Evolutionary conservation across 352 stramenopile genomes (phyloP), one percentile per base, ranked within the genome.

Genomic region (Phytophthora idaei): DNA sequence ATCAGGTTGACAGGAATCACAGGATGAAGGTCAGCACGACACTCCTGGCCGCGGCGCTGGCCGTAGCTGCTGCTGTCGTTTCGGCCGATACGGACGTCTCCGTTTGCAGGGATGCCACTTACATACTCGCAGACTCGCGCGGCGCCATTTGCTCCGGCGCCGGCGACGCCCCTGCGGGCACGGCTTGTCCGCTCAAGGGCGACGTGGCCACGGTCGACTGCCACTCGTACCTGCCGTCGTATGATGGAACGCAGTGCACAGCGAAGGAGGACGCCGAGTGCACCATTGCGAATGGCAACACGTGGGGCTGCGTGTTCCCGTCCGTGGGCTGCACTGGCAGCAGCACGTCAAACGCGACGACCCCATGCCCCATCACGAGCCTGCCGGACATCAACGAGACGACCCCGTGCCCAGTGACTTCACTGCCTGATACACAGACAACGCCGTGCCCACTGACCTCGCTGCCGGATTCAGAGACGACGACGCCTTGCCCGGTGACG

Each of bases 111-210:
- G 76, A 85, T 41, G 73, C 76, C 8, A 85, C 73, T 14, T 85
- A 81, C 54, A 68, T 68, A 17, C 60, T 93, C 50, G 42, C 73
- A 9, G 48, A 53, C 11, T 65, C 64, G 9, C 74, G 78, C 9
- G 79, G 82, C n/a, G 53, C 69, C 9, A 61, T 89, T 32, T 93
- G 85, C 59, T 78, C 73, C 0, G 85, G 84, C 9, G 67, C 67
- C 0, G 84, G 84, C 3, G 17, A 32, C 2, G 28, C 70, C 14
- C 81, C 84, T 0, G 59, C 63, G 2, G 83, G 81, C 14, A 82
- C 60, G 1, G 71, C 76, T 15, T 92, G 83, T 56, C 81, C 83
- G 17, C 57, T 73, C 25, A 81, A 74, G 48, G 77, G 79, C 42
- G 77, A 88, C 34, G 62, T 72, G 9, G 69, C 81, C 2, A 71